Percentiles rank a stretch among this genome's conserved stretches.
phyloP scores from a whole-genome alignment of 73 alveolate species.

The Paramecium sonneborni region DNA sequence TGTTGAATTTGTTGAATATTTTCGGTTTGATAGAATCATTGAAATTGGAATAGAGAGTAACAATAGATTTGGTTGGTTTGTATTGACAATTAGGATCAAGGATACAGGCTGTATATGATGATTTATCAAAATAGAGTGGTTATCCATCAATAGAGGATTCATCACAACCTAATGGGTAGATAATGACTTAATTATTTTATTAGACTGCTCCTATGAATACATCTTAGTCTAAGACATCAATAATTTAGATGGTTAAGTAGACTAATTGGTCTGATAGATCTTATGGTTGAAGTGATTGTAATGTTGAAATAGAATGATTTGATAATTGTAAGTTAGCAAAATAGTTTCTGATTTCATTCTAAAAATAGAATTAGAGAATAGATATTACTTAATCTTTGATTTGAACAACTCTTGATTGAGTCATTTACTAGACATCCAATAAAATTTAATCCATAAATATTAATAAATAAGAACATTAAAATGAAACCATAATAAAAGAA shows the following conservation, averaged over 20 bases:
- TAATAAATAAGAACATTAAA: constrained; percentile 15
- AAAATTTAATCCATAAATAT: constrained; percentile 49
- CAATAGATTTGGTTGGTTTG: not conserved
- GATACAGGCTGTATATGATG: not conserved
- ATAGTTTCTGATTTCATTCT: not conserved
- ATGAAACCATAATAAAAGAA: constrained; percentile 49
- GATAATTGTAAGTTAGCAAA: not conserved
- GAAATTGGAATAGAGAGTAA: not conserved
- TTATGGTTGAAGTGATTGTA: not conserved
- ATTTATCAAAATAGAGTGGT: not conserved
- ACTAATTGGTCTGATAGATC: not conserved
- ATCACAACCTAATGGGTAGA: not conserved
- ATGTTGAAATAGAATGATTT: not conserved
- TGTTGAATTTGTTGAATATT: not conserved
- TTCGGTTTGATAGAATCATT: not conserved
- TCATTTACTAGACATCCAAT: constrained; percentile 1
- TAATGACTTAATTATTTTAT: not conserved
- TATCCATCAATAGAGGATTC: not conserved
- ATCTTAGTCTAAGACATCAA: not conserved
- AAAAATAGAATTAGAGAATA: not conserved
- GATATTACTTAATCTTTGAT: not conserved
- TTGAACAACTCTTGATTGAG: not conserved
- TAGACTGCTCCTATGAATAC: constrained; percentile 27
- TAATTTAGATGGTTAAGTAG: not conserved
- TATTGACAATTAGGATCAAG: not conserved